Evolutionary conservation across 768 basidiomycete species (phyloP).

Genomic region (Tricholoma terreum): DNA sequence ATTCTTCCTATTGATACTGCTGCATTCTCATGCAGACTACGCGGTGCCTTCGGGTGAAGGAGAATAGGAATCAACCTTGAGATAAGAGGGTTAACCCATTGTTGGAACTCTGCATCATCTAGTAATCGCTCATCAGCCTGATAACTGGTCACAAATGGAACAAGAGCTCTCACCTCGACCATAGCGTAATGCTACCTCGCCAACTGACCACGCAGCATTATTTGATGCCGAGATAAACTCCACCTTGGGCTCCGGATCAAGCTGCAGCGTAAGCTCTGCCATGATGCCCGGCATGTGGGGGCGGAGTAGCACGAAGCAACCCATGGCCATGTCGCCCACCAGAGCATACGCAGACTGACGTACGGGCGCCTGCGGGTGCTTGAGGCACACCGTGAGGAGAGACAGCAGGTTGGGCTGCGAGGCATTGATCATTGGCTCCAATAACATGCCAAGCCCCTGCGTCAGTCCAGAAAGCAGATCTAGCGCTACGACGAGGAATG

Average conservation of each 20-base stretch:
- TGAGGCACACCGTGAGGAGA: slow-evolving; percentile 84
- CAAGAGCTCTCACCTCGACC: slow-evolving; percentile 57
- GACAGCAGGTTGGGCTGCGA: slow-evolving; percentile 77
- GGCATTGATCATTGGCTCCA: slow-evolving; percentile 68
- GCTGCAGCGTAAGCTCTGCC: slow-evolving; percentile 83
- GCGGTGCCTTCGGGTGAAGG: slow-evolving; percentile 86
- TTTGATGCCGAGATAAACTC: slow-evolving; percentile 98
- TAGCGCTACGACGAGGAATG: slow-evolving; percentile 97
- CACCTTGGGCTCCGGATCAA: slow-evolving; percentile 88
- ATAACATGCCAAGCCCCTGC: slow-evolving; percentile 81
- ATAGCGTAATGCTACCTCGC: slow-evolving; percentile 93
- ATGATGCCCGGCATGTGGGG: slow-evolving; percentile 88
- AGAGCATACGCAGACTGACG: slow-evolving; percentile 98
- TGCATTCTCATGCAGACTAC: slow-evolving; percentile 95
- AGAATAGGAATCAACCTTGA: slow-evolving; percentile 90
- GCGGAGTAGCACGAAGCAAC: slow-evolving; percentile 83
- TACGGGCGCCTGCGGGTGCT: slow-evolving; percentile 94
- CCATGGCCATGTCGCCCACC: slow-evolving; percentile 96
- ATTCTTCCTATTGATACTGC: slow-evolving; percentile 97
- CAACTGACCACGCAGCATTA: slow-evolving; percentile 99
- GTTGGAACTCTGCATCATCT: slow-evolving; percentile 87
- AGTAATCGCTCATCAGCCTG: slow-evolving; percentile 5
- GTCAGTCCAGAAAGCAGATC: slow-evolving; percentile 94
- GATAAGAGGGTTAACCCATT: slow-evolving; percentile 87
- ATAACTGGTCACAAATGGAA: not conserved